Evolutionary conservation across 495 filamentous ascomycete genomes (phyloP), one percentile per base, ranked within the genome.

Genomic region (Diplogelasinospora grovesii): DNA sequence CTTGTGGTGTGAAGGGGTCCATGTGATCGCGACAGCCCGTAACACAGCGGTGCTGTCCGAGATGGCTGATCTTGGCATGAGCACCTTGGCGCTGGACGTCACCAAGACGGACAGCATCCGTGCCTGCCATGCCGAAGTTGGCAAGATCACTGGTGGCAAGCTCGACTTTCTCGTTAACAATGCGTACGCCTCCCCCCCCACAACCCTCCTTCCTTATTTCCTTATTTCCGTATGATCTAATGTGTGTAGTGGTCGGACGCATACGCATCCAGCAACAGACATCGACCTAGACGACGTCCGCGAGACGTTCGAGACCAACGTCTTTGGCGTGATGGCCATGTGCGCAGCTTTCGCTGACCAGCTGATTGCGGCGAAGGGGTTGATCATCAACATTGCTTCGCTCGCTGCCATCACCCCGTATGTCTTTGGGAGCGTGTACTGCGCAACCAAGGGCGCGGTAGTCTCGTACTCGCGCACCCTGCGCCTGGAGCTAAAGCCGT

Each of bases 101-200:
- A 74, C 65, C 18, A 59, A 63, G n/a, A 31, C 47, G 2, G 60
- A 67, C 4, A 75, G 70, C 54, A 72, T 80, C 62, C 62, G 58
- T 22, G 48, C 49, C 9, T 71, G 66, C 49, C 65, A 66, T 38
- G 52, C 54, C 5, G 62, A 64, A 8, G 71, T 79, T 11, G 59
- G 59, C 20, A 52, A 57, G n/a, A 41, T 74, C 22, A 81, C 75
- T 0, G 68, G 66, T 36, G 77, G 75, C 8, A 71, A 53, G 36
- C 61, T 85, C n/a, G 74, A 83, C 53, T 71, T 74, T 36, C 65
- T 84, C 13, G 68, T 86, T 40, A 86, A 86, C 54, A 85, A 85
- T 51, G 79, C 79, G 68, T 73, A 31, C 26, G 69, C 55, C 14
- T 16, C n/a, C 16, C 6, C 15, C 13, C 18, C 31, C 10, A 9